These are phyloP conservation scores for Funneliformis geosporum DNA, from an alignment of 192 early-diverging fungal species.

Conservation along the genomic window DNA sequence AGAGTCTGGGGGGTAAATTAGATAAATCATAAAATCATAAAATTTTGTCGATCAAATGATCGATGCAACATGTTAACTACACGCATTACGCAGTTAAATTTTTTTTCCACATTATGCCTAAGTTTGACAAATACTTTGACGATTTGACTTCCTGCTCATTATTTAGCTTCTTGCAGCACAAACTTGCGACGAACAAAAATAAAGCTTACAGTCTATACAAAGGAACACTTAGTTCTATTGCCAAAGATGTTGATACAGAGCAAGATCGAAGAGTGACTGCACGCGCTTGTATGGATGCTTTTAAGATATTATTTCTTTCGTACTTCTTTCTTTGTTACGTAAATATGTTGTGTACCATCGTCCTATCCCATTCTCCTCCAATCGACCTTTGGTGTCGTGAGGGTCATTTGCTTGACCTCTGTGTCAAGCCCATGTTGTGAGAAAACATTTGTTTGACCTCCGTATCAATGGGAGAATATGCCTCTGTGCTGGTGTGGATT, in stretches of 20 bases:
- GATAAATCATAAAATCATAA: too few species aligned
- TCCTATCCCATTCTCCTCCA: constrained; percentile 14
- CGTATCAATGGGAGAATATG: constrained; percentile 13
- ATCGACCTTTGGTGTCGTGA: background rate
- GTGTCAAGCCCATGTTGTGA: background rate
- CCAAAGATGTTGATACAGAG: background rate
- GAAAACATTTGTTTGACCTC: constrained; percentile 7
- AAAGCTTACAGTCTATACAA: constrained; percentile 16
- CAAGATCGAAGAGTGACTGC: background rate
- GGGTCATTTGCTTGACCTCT: too few species aligned
- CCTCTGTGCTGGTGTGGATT: constrained; percentile 17
- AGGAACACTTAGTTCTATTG: constrained; percentile 13
- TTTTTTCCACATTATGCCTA: too few species aligned
- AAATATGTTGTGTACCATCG: background rate
- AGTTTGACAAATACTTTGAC: constrained; percentile 10
- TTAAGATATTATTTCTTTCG: background rate
- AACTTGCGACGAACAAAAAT: background rate
- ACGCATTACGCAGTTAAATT: too few species aligned
- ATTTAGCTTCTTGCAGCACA: constrained; percentile 7
- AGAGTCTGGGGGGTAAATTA: too few species aligned
- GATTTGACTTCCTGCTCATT: constrained; percentile 17
- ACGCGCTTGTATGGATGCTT: background rate
- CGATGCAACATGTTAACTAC: too few species aligned
- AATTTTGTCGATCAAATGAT: too few species aligned
- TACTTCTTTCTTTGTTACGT: constrained; percentile 7